Conservation (phyloP, 1,284 basidiomycete species). For the Sanghuangporus sanghuang region DNA sequence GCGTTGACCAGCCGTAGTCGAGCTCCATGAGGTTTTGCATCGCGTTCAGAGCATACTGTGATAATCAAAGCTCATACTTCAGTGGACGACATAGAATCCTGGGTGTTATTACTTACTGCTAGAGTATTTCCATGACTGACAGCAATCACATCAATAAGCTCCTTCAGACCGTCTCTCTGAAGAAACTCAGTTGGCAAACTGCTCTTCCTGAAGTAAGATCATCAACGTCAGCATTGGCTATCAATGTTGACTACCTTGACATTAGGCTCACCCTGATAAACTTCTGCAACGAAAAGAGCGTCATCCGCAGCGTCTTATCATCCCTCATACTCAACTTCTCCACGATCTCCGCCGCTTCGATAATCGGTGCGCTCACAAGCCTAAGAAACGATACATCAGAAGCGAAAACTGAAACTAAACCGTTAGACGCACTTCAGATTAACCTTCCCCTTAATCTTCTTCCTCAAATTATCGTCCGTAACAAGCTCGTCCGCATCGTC, state of each 20-base stretch:
- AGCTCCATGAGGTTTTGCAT: conserved; percentile 86
- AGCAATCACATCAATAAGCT: conserved; percentile 73
- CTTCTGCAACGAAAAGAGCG: conserved; percentile 79
- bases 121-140: conserved; percentile 78
- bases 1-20: conserved; percentile 73
- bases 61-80: neutral
- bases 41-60: conserved; percentile 75
- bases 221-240: neutral
- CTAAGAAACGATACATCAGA: conserved; percentile 31
- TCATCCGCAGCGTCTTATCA: conserved; percentile 58
- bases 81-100: neutral
- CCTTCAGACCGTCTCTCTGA: conserved; percentile 66
- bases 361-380: conserved; percentile 74
- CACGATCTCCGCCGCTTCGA: conserved; percentile 78
- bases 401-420: neutral
- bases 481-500: conserved; percentile 87
- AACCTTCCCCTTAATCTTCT: conserved; percentile 75
- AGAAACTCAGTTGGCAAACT: conserved; percentile 87
- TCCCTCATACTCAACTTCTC: conserved; percentile 65
- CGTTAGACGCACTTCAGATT: conserved; percentile 69
- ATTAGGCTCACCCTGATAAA: conserved; percentile 59
- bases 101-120: conserved; percentile 47
- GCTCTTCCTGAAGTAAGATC: conserved; percentile 60
- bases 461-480: conserved; percentile 84
- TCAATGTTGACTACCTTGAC: neutral